Base-by-base conservation (phyloP, 2,329 filamentous ascomycete species). In the Chlorencoelia australis region DNA sequence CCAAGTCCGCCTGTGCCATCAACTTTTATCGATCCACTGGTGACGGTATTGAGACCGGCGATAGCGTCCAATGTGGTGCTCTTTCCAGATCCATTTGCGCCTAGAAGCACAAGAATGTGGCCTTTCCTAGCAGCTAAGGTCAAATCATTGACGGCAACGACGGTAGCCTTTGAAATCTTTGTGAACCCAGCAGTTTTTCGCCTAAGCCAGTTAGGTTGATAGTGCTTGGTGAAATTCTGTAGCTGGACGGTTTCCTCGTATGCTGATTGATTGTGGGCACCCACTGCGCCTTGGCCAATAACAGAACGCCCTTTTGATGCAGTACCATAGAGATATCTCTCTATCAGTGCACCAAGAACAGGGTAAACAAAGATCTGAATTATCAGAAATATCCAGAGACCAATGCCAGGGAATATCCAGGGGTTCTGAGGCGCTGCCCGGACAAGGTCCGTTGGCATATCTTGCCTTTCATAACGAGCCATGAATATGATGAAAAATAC, bases 31-130 rank as follows among this genome's bases (percentile, higher is more conserved):
- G 69, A 68, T 3, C 88, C 88, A 40, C 71, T 75, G 0, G 83
- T 86, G 15, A 89, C 68, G 29, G 74, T 82, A 49, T 80, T 85
- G 33, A 89, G 71, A 3, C 88, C 88, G 8, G 86, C 82, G 45
- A 95, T 88, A 5, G 82, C 81, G 53, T 94, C 85, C 4, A 95
- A 68, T 0, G 87, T 94, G 0, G 88, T 94, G 36, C 79, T 87
- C 58, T 95, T 95, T 22, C 88, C 88, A 49, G 79, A 86, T 13
- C 88, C 88, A 54, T 95, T 95, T 5, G 87, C 85, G 24, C 88
- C 88, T 0, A 95, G 69, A 0, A 95, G 66, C 2, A 88, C 83
- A 53, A 93, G 71, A 35, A 95, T 94, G 49, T 94, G 80, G 1
- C 88, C 88, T 44, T 77, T 74, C 3, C 73, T 68, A 3, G 84